Conservation (phyloP, 352 stramenopile genomes). For the Salisapilia sapeloensis region DNA sequence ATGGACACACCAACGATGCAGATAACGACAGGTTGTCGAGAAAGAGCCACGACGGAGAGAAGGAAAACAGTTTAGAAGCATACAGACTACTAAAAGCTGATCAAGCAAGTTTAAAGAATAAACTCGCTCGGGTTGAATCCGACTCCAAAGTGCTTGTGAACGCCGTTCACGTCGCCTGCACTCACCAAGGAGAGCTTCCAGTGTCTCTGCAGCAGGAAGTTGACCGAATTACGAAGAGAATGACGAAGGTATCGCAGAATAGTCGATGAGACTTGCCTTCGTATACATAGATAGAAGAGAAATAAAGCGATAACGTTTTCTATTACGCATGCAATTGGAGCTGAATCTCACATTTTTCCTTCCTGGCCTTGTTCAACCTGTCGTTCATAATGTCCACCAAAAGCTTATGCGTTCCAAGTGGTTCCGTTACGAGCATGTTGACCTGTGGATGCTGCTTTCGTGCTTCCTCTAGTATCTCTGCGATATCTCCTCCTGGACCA, state of each 20-base stretch:
- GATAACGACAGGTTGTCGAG: conserved; percentile 8
- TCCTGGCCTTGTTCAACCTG: conserved; percentile 27
- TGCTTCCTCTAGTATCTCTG: conserved; percentile 41
- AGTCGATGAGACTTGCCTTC: no score
- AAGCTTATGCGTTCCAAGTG: conserved; percentile 40
- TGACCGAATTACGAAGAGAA: conserved; percentile 23
- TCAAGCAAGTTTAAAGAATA: conserved; percentile 26
- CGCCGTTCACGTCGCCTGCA: conserved; percentile 34
- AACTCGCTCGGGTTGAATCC: conserved; percentile 35
- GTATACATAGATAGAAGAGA: no score
- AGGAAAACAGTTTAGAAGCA: no score
- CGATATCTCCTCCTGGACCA: conserved; percentile 57
- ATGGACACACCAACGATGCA: conserved; percentile 2
- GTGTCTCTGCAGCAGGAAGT: conserved; percentile 31
- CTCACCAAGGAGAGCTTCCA: conserved; percentile 33
- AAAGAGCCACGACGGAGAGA: no score
- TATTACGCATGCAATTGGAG: no score
- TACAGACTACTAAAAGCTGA: conserved; percentile 22
- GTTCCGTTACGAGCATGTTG: conserved; percentile 39
- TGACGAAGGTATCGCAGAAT: no score
- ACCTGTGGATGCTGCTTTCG: conserved; percentile 19
- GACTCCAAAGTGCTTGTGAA: conserved; percentile 50
- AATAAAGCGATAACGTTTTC: no score
- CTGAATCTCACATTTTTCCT: no score
- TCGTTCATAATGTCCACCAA: conserved; percentile 48